Conservation (phyloP, 495 filamentous ascomycete species). For the Penicillium verhagenii region DNA sequence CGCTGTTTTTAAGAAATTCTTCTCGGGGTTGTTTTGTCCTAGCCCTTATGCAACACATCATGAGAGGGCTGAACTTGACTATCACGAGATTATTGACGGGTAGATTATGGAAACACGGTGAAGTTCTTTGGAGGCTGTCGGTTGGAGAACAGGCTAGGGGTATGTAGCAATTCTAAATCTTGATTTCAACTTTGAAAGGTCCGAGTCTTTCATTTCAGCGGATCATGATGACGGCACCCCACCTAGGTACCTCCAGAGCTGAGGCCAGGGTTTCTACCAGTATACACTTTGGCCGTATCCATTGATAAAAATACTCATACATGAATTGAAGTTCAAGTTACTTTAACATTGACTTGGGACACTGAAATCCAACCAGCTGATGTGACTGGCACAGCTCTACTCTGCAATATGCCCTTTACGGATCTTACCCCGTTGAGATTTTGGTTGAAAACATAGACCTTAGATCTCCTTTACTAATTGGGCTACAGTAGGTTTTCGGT, state of each 20-base stretch:
- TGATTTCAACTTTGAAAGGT: conserved; percentile 2
- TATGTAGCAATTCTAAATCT: conserved; percentile 4
- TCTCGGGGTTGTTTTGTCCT: conserved; percentile 1
- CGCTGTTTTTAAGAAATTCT: conserved; percentile 3
- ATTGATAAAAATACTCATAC: conserved; percentile 1
- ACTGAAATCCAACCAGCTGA: not conserved
- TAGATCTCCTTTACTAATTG: not conserved
- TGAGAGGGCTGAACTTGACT: conserved; percentile 3
- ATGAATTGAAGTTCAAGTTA: not conserved
- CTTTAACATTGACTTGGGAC: not conserved
- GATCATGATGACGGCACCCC: conserved; percentile 1
- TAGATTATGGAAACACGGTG: not conserved
- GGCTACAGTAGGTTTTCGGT: not conserved
- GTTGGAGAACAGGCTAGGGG: conserved; percentile 1
- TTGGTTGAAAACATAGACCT: not conserved
- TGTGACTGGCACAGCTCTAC: not conserved
- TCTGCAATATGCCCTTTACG: not conserved
- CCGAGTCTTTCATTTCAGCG: not conserved
- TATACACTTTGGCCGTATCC: conserved; percentile 1
- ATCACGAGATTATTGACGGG: conserved; percentile 1
- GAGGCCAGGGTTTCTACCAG: not conserved
- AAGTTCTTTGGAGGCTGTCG: conserved; percentile 1
- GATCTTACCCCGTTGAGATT: not conserved
- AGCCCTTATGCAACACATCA: conserved; percentile 1
- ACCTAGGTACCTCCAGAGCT: conserved; percentile 1